Percentiles rank a stretch among this genome's conserved stretches.
Evolutionary conservation across 805 yeast species (phyloP).

Genomic region (Ogataea corticis): DNA sequence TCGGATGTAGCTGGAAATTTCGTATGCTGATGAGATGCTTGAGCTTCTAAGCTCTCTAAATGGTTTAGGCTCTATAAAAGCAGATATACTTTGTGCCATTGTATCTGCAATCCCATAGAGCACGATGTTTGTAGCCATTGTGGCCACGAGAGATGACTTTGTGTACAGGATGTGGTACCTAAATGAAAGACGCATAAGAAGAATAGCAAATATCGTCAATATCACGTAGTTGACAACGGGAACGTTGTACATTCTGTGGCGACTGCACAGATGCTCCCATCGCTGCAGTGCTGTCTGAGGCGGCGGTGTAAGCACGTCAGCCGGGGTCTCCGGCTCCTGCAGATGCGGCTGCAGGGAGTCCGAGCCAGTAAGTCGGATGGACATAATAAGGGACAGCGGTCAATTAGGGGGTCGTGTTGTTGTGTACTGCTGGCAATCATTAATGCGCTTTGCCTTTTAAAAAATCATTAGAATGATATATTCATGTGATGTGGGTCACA

Average conservation of each 20-base stretch:
- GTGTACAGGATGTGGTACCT: slow-evolving; percentile 62
- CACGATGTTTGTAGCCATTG: slow-evolving; percentile 75
- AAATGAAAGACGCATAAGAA: slow-evolving; percentile 54
- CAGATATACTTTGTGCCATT: slow-evolving; percentile 72
- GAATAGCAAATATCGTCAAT: slow-evolving; percentile 46
- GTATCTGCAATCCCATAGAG: slow-evolving; percentile 90
- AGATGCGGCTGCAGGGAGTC: slow-evolving; percentile 8
- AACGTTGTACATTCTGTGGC: slow-evolving; percentile 40
- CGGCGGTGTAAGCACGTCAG: background rate
- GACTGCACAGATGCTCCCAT: slow-evolving; percentile 16
- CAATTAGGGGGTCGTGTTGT: too few relatives aligned
- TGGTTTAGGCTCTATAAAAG: slow-evolving; percentile 19
- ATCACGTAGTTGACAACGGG: slow-evolving; percentile 60
- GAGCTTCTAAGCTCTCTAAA: slow-evolving; percentile 15
- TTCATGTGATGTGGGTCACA: slow-evolving; percentile 1
- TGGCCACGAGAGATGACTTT: slow-evolving; percentile 69
- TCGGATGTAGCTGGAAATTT: slow-evolving; percentile 21
- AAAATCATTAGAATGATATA: too few relatives aligned
- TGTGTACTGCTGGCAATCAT: background rate
- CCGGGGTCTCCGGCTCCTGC: background rate
- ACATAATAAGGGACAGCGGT: slow-evolving; percentile 4
- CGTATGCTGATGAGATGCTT: slow-evolving; percentile 17
- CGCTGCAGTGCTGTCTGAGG: slow-evolving; percentile 3
- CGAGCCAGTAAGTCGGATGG: slow-evolving; percentile 14
- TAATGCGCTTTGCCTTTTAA: background rate